Evolutionary conservation across 345 rosid genomes (phyloP).

Genomic region (Turritis glabra): DNA sequence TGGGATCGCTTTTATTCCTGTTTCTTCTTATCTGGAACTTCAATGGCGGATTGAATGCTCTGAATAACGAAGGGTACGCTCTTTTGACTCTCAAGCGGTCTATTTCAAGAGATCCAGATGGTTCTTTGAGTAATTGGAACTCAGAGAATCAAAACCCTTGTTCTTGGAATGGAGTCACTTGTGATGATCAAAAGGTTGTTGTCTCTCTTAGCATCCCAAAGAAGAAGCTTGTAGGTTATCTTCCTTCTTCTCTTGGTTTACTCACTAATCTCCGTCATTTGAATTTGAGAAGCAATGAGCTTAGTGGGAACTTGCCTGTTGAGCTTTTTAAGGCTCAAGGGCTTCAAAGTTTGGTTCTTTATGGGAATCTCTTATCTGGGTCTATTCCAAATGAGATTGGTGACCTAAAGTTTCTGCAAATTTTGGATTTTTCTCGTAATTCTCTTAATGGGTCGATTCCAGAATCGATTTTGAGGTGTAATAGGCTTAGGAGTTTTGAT

Average conservation of each 20-base stretch:
- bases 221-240: conserved; percentile 74
- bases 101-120: conserved; percentile 68
- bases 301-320: conserved; percentile 67
- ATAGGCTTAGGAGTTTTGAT: conserved; percentile 66
- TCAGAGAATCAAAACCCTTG: conserved; percentile 73
- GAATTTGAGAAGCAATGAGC: conserved; percentile 73
- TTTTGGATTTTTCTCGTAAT: conserved; percentile 79
- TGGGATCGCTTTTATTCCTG: conserved; percentile 30
- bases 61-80: conserved; percentile 65
- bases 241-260: conserved; percentile 74
- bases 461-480: conserved; percentile 60
- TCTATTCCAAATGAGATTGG: conserved; percentile 68
- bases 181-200: conserved; percentile 63
- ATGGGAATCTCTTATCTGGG: conserved; percentile 82
- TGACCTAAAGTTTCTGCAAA: conserved; percentile 62
- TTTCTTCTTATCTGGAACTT: conserved; percentile 41
- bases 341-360: conserved; percentile 87
- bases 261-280: conserved; percentile 79
- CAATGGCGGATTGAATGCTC: conserved; percentile 40
- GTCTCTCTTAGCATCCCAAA: conserved; percentile 83
- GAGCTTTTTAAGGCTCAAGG: conserved; percentile 71
- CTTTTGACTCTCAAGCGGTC: conserved; percentile 73
- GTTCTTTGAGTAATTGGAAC: conserved; percentile 78
- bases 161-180: conserved; percentile 91
- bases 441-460: conserved; percentile 79